These are phyloP conservation scores for Aspergillus aculeatinus DNA, from an alignment of 2,329 filamentous ascomycete species.

Conservation along the genomic window DNA sequence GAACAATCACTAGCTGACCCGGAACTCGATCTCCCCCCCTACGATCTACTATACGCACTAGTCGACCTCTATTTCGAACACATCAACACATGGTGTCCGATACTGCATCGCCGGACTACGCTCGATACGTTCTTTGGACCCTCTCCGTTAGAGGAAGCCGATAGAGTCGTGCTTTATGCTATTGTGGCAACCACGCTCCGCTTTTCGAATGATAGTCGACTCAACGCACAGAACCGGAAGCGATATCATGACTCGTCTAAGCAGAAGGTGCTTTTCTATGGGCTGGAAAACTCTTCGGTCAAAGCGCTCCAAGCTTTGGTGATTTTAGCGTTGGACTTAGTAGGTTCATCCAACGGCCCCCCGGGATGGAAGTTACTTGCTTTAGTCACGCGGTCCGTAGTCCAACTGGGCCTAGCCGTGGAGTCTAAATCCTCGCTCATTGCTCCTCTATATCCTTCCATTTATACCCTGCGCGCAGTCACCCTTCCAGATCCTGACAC, in stretches of 20 bases:
- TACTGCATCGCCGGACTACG: conserved; percentile 80
- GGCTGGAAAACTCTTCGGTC: conserved; percentile 85
- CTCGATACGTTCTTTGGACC: conserved; percentile 79
- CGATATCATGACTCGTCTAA: conserved; percentile 80
- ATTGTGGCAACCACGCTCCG: conserved; percentile 86
- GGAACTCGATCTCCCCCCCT: conserved; percentile 70
- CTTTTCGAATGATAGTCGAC: conserved; percentile 73
- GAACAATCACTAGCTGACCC: conserved; percentile 47
- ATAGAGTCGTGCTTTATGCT: conserved; percentile 78
- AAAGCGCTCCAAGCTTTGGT: conserved; percentile 84
- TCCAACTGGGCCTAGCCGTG: conserved; percentile 81
- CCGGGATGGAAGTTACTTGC: conserved; percentile 91
- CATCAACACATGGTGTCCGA: conserved; percentile 82
- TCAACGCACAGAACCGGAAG: conserved; percentile 70
- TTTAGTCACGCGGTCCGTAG: conserved; percentile 81
- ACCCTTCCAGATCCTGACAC: conserved; percentile 78
- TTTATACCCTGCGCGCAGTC: conserved; percentile 84
- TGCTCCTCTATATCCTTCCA: conserved; percentile 76
- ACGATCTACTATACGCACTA: conserved; percentile 69
- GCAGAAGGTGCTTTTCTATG: conserved; percentile 81
- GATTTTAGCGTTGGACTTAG: conserved; percentile 79
- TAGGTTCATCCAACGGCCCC: conserved; percentile 83
- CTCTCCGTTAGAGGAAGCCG: conserved; percentile 72
- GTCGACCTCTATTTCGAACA: conserved; percentile 78
- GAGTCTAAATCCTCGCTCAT: conserved; percentile 78